Percentiles rank a stretch among this genome's conserved stretches.
These are phyloP conservation scores for Aphanomyces euteiches DNA, from an alignment of 352 stramenopile genomes.

Conservation along the genomic window DNA sequence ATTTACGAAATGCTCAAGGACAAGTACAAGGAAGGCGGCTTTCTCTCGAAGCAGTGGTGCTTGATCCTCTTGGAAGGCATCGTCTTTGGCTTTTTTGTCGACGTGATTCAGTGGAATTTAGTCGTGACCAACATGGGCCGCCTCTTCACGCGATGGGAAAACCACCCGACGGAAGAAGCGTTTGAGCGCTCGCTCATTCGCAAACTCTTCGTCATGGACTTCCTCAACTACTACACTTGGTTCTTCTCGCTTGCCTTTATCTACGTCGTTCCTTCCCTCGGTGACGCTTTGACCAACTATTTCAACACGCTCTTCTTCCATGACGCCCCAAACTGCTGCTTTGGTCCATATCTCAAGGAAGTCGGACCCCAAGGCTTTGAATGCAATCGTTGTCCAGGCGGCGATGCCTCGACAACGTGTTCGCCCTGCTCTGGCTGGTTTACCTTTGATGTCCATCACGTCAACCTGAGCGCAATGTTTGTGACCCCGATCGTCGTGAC, in stretches of 20 bases:
- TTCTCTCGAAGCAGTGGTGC: conserved; percentile 84
- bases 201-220: conserved; percentile 83
- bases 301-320: conserved; percentile 79
- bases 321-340: conserved; percentile 84
- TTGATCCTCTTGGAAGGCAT: conserved; percentile 77
- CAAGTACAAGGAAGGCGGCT: conserved; percentile 63
- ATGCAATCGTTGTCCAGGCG: conserved; percentile 31
- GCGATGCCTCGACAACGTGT: conserved; percentile 55
- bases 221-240: conserved; percentile 90
- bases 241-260: conserved; percentile 88
- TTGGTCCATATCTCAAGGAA: conserved; percentile 77
- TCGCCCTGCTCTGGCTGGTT: conserved; percentile 77
- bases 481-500: conserved; percentile 83
- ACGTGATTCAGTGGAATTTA: conserved; percentile 87
- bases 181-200: conserved; percentile 78
- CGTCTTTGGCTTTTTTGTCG: conserved; percentile 83
- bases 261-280: conserved; percentile 79
- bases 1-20: conserved; percentile 87
- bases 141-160: conserved; percentile 86
- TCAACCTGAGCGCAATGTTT: conserved; percentile 83
- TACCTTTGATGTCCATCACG: conserved; percentile 78
- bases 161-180: conserved; percentile 80
- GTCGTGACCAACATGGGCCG: conserved; percentile 82
- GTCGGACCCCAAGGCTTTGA: conserved; percentile 46
- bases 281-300: conserved; percentile 80